Evolutionary conservation across 148 eudicot species (phyloP).

Genomic region (Gaultheria prostrata): DNA sequence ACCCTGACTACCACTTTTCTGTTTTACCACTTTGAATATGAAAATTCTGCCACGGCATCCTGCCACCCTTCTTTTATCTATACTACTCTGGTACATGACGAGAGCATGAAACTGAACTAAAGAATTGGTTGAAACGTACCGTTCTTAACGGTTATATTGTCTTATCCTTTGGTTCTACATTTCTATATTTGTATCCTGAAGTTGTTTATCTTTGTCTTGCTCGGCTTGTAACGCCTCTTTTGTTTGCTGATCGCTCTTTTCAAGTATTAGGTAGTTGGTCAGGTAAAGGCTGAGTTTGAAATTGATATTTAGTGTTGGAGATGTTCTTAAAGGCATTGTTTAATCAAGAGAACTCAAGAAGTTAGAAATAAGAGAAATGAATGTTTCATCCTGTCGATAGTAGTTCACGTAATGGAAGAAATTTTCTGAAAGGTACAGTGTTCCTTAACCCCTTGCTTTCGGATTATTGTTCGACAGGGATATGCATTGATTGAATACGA

Average conservation of each 20-base stretch:
- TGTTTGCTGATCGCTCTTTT: neutral
- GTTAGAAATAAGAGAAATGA: neutral
- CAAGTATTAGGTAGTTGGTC: neutral
- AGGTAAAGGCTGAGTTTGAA: neutral
- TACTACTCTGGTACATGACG: no score
- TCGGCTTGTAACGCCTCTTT: neutral
- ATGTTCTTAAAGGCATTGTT: neutral
- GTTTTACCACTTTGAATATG: no score
- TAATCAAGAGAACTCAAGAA: neutral
- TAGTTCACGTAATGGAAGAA: neutral
- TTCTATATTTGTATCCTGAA: neutral
- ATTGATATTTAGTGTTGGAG: neutral
- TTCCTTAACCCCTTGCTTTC: neutral
- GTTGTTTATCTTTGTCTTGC: neutral
- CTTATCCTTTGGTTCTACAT: neutral
- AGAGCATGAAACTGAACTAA: no score
- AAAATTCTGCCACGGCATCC: no score
- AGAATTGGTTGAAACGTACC: no score
- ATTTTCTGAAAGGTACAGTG: neutral
- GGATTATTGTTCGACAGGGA: constrained; percentile 48
- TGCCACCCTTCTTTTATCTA: no score
- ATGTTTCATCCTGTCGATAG: neutral
- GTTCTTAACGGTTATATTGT: no score
- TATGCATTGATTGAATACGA: constrained; percentile 91
- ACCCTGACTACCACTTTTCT: no score